Evolutionary conservation across 2,329 filamentous ascomycete species (phyloP).

Genomic region (Phialophora chinensis): DNA sequence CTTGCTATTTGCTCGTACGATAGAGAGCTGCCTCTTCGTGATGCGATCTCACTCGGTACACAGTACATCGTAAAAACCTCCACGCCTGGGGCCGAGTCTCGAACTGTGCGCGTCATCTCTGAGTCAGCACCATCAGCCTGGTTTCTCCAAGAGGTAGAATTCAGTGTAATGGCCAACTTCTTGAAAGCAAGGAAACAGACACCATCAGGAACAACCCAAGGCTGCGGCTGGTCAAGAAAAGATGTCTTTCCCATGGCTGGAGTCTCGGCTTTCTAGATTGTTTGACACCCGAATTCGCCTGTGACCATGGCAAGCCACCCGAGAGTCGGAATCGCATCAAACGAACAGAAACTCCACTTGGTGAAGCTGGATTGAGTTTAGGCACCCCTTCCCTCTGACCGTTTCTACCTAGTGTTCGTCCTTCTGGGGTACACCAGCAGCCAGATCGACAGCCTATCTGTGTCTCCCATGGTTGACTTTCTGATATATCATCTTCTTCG

Average conservation of each 20-base stretch:
- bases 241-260: not conserved
- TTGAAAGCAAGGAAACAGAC: not conserved
- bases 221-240: not conserved
- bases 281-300: constrained; percentile 6
- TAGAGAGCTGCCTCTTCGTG: not conserved
- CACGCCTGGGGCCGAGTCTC: not conserved
- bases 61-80: not conserved
- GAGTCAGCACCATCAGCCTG: constrained; percentile 13
- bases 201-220: not conserved
- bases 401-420: constrained; percentile 3
- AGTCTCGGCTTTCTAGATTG: not conserved
- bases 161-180: not conserved
- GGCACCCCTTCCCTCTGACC: constrained; percentile 1
- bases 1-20: not conserved
- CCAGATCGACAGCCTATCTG: constrained; percentile 12
- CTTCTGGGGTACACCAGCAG: constrained; percentile 1
- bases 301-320: constrained; percentile 7
- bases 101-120: not conserved
- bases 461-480: not conserved
- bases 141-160: not conserved
- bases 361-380: constrained; percentile 6
- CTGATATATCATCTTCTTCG: constrained; percentile 33
- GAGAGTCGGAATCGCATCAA: not conserved
- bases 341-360: constrained; percentile 4
- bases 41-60: not conserved